Conservation (phyloP, 2,329 filamentous ascomycete species). For the Biscogniauxia sp. region DNA sequence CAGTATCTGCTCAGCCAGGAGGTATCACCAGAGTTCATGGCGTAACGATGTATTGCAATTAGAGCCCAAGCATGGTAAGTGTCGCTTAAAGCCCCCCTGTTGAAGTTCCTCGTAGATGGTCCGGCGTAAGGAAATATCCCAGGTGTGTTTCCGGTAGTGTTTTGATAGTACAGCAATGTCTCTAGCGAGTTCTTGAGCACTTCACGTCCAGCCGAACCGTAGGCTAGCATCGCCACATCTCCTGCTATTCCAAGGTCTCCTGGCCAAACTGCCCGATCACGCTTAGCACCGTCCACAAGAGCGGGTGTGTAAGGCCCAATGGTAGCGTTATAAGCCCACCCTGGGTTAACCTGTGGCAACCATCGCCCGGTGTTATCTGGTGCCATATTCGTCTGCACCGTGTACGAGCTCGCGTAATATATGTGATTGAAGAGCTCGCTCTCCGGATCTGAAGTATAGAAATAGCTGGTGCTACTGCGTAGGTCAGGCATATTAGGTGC, state of each 20-base stretch:
- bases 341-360: constrained; percentile 38
- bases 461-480: constrained; percentile 44
- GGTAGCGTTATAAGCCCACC: constrained; percentile 36
- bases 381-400: constrained; percentile 32
- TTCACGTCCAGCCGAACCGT: constrained; percentile 44
- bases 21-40: constrained; percentile 45
- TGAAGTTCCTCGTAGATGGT: constrained; percentile 19
- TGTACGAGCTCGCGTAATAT: constrained; percentile 44
- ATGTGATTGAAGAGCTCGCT: constrained; percentile 46
- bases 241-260: constrained; percentile 56
- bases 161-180: constrained; percentile 39
- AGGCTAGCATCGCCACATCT: constrained; percentile 48
- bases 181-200: constrained; percentile 46
- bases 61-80: constrained; percentile 44
- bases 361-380: constrained; percentile 31
- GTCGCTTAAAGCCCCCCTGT: constrained; percentile 17
- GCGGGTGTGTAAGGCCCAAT: constrained; percentile 33
- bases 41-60: constrained; percentile 51
- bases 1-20: constrained; percentile 42
- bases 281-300: constrained; percentile 51
- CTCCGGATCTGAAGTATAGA: constrained; percentile 33
- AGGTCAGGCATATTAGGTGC: constrained; percentile 37
- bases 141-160: constrained; percentile 13
- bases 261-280: constrained; percentile 55
- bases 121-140: constrained; percentile 25